phyloP scores from a whole-genome alignment of 768 basidiomycete genomes.

The Trichaptum fuscoviolaceum region DNA sequence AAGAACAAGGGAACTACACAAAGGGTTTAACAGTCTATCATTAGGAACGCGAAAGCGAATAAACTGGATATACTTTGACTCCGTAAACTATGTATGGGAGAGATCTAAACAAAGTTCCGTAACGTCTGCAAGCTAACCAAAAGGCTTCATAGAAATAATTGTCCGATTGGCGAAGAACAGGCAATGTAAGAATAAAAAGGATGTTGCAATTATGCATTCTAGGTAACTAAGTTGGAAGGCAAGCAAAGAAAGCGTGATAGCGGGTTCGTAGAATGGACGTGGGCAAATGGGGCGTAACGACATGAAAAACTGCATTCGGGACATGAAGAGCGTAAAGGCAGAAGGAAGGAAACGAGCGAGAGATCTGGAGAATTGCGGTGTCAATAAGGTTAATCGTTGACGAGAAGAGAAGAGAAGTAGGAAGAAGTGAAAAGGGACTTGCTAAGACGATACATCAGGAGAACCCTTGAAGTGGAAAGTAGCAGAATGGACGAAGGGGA shows the following conservation, averaged over 20 bases:
- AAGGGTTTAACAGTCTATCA: background rate
- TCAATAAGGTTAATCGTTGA: slow-evolving; percentile 1
- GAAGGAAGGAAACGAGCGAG: background rate
- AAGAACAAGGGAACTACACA: background rate
- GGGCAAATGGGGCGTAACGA: background rate
- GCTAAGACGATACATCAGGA: background rate
- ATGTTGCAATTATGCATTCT: background rate
- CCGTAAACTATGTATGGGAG: background rate
- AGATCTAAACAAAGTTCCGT: background rate
- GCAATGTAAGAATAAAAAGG: background rate
- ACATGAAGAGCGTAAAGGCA: background rate
- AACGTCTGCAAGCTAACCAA: background rate
- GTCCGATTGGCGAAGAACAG: background rate
- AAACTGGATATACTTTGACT: background rate
- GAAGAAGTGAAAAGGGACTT: background rate
- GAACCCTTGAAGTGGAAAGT: background rate
- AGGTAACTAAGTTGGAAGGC: background rate
- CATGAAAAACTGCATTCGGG: background rate
- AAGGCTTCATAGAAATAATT: background rate
- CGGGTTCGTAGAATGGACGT: background rate
- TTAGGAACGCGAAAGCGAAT: background rate
- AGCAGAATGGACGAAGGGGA: background rate
- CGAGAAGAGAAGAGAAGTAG: background rate
- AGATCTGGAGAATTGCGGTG: background rate
- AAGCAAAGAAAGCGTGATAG: background rate